A percentile compares a stretch with the other conserved stretches of the same genome.
Evolutionary conservation across 2,329 filamentous ascomycete genomes (phyloP).

Genomic region (Alternaria postmessia): DNA sequence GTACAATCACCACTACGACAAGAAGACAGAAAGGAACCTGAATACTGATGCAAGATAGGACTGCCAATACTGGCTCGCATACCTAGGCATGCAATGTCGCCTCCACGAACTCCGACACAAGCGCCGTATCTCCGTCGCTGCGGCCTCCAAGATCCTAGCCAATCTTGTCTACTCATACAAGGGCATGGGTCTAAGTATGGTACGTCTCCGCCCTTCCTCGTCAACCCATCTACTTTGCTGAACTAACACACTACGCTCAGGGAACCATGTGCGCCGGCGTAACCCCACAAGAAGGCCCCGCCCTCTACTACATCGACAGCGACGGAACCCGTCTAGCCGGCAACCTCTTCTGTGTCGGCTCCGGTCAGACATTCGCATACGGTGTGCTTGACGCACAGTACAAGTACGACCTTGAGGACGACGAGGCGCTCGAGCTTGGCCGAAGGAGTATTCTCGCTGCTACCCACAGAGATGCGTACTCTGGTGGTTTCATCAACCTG

Average conservation of each 20-base stretch:
- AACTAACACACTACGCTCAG: slow-evolving; percentile 33
- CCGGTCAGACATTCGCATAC: slow-evolving; percentile 98
- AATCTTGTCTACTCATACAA: slow-evolving; percentile 99
- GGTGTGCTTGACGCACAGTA: slow-evolving; percentile 98
- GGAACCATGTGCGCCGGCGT: slow-evolving; percentile 99
- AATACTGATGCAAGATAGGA: slow-evolving; percentile 64
- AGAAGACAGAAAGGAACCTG: neutral
- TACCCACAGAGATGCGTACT: slow-evolving; percentile 97
- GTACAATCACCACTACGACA: neutral
- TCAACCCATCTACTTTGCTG: neutral
- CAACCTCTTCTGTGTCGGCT: slow-evolving; percentile 98
- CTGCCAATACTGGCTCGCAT: slow-evolving; percentile 99
- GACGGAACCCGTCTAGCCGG: slow-evolving; percentile 92
- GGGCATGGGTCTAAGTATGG: slow-evolving; percentile 96
- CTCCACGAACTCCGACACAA: slow-evolving; percentile 99
- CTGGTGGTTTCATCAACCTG: slow-evolving; percentile 96
- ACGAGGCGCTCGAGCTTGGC: slow-evolving; percentile 90
- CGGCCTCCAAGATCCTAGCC: slow-evolving; percentile 96
- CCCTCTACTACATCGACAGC: slow-evolving; percentile 98
- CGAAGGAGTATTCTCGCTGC: slow-evolving; percentile 92
- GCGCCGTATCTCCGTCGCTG: slow-evolving; percentile 96
- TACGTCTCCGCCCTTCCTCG: slow-evolving; percentile 24
- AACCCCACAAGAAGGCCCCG: slow-evolving; percentile 91
- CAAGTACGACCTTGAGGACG: slow-evolving; percentile 82
- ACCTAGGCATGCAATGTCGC: slow-evolving; percentile 98